phyloP scores from a whole-genome alignment of 2,329 filamentous ascomycete species.

The Epichloe sibirici region DNA sequence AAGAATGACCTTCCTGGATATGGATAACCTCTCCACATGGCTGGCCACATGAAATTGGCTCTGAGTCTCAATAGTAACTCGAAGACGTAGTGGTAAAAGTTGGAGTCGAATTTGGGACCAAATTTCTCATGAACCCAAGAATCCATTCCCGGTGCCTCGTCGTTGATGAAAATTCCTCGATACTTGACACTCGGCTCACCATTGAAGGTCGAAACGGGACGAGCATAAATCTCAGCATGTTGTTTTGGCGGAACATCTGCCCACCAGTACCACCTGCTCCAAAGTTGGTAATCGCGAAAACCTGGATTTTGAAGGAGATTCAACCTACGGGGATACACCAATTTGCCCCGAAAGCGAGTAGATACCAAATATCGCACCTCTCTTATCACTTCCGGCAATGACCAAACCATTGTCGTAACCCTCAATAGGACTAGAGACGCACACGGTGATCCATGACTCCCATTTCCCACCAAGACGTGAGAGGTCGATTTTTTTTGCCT shows the following conservation, averaged over 20 bases:
- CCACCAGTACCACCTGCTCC: conserved; percentile 42
- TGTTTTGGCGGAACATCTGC: conserved; percentile 41
- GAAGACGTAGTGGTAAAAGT: conserved; percentile 50
- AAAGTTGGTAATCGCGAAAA: background rate
- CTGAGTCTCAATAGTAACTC: conserved; percentile 48
- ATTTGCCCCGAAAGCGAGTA: conserved; percentile 51
- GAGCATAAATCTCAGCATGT: conserved; percentile 35
- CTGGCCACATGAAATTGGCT: conserved; percentile 55
- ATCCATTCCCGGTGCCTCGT: conserved; percentile 34
- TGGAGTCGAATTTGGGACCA: conserved; percentile 35
- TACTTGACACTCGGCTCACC: conserved; percentile 45
- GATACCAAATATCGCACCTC: conserved; percentile 47
- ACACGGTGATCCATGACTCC: conserved; percentile 40
- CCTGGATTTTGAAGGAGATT: background rate
- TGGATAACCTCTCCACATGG: conserved; percentile 45
- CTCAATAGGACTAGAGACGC: conserved; percentile 35
- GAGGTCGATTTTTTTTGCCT: conserved; percentile 12
- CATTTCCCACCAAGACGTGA: conserved; percentile 30
- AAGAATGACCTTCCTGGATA: conserved; percentile 44
- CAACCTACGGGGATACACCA: conserved; percentile 38
- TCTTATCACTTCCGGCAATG: conserved; percentile 45
- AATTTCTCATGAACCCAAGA: conserved; percentile 41
- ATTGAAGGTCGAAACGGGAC: conserved; percentile 17
- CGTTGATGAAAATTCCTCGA: conserved; percentile 50
- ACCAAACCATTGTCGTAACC: conserved; percentile 33